phyloP scores from a whole-genome alignment of 192 early-diverging fungal species.

The Mortierella hygrophila region DNA sequence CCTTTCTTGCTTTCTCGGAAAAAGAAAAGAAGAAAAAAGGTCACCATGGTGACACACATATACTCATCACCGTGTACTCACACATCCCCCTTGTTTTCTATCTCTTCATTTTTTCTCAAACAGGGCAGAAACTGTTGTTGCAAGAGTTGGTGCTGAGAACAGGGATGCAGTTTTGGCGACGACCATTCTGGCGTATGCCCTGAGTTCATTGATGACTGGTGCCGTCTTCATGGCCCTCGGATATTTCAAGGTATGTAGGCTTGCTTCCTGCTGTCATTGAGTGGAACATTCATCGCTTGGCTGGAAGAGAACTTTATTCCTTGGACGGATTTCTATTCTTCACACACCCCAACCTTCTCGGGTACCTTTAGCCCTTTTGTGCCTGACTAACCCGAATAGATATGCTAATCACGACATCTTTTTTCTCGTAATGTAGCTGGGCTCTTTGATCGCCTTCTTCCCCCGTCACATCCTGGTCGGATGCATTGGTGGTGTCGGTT shows the following conservation, averaged over 20 bases:
- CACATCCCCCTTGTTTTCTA: slow-evolving; percentile 42
- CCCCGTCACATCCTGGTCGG: slow-evolving; percentile 95
- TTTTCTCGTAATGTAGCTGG: slow-evolving; percentile 59
- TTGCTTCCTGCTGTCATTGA: neutral
- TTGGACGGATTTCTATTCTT: slow-evolving; percentile 61
- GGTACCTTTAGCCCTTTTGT: slow-evolving; percentile 1
- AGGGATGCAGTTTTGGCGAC: slow-evolving; percentile 86
- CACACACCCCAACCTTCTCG: neutral
- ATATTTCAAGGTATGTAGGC: slow-evolving; percentile 70
- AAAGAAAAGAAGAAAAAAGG: slow-evolving; percentile 4
- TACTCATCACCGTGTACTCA: slow-evolving; percentile 46
- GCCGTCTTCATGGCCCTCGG: slow-evolving; percentile 89
- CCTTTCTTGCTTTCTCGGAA: neutral
- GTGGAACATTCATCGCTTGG: neutral
- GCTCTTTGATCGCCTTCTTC: slow-evolving; percentile 85
- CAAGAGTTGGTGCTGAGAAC: slow-evolving; percentile 67
- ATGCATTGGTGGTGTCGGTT: slow-evolving; percentile 95
- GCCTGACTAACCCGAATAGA: neutral
- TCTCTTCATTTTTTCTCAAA: slow-evolving; percentile 10
- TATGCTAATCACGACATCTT: slow-evolving; percentile 19
- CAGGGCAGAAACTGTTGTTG: slow-evolving; percentile 75
- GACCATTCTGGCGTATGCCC: slow-evolving; percentile 88
- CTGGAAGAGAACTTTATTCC: slow-evolving; percentile 8
- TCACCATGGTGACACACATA: slow-evolving; percentile 16
- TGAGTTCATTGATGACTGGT: slow-evolving; percentile 92